A percentile compares a stretch with the other conserved stretches of the same genome.
Evolutionary conservation across 1,284 basidiomycete genomes (phyloP).

Genomic region (Melampsora larici-populina): DNA sequence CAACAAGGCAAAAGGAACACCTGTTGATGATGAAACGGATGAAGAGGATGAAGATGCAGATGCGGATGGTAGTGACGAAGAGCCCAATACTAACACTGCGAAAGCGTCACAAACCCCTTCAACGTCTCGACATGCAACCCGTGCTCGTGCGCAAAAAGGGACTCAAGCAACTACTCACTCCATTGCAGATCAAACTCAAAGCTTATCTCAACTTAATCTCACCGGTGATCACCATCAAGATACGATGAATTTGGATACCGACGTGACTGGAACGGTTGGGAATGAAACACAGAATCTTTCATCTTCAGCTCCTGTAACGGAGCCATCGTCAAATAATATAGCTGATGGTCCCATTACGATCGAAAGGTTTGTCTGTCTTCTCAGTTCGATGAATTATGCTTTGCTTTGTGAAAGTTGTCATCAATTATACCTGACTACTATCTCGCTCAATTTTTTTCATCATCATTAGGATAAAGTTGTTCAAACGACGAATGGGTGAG

Average conservation of each 20-base stretch:
- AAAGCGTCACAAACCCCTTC: slow-evolving; percentile 46
- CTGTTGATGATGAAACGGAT: slow-evolving; percentile 45
- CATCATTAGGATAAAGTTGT: slow-evolving; percentile 64
- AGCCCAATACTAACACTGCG: slow-evolving; percentile 44
- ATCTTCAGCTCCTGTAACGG: not conserved
- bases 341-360: slow-evolving; percentile 3
- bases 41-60: slow-evolving; percentile 45
- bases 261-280: not conserved
- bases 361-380: slow-evolving; percentile 26
- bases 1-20: slow-evolving; percentile 42
- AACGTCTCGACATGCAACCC: slow-evolving; percentile 46
- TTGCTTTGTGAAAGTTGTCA: not conserved
- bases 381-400: slow-evolving; percentile 1
- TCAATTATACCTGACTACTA: slow-evolving; percentile 26
- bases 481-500: slow-evolving; percentile 69
- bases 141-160: slow-evolving; percentile 49
- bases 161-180: slow-evolving; percentile 44
- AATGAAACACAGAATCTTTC: slow-evolving; percentile 24
- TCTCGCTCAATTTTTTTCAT: slow-evolving; percentile 34
- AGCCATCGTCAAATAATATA: not conserved
- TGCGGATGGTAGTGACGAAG: slow-evolving; percentile 43
- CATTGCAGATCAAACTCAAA: slow-evolving; percentile 37
- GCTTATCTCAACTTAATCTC: slow-evolving; percentile 50
- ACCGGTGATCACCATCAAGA: not conserved
- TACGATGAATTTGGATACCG: slow-evolving; percentile 18